Evolutionary conservation across 106 monocot species (phyloP).

Genomic region (Dendrobium huoshanense): DNA sequence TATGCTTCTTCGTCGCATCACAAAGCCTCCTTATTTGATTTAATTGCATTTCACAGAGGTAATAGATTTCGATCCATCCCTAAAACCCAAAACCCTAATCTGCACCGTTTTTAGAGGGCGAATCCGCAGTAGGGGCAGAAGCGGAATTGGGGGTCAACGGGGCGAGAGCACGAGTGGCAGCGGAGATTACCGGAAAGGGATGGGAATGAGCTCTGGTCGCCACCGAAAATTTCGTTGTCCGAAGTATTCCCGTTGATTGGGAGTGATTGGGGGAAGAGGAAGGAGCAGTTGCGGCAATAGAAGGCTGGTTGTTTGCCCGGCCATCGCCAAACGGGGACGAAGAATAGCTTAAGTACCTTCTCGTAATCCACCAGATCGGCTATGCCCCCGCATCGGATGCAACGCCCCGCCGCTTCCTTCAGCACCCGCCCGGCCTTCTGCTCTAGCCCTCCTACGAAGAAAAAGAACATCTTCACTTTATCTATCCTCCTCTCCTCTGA

Average conservation of each 20-base stretch:
- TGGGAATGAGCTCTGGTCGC: slow-evolving; percentile 4
- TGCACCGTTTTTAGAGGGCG: background rate
- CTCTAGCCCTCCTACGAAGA: slow-evolving; percentile 56
- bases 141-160: slow-evolving; percentile 20
- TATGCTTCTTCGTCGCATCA: too few species aligned
- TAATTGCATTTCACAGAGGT: too few species aligned
- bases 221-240: background rate
- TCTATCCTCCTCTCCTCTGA: background rate
- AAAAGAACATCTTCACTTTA: slow-evolving; percentile 39
- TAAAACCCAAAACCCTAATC: background rate
- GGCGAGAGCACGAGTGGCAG: slow-evolving; percentile 40
- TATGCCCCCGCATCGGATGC: slow-evolving; percentile 46
- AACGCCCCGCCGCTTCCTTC: slow-evolving; percentile 29
- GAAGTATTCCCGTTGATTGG: background rate
- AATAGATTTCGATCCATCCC: too few species aligned
- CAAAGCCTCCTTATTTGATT: too few species aligned
- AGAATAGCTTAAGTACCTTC: slow-evolving; percentile 68
- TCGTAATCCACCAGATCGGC: slow-evolving; percentile 49
- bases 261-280: slow-evolving; percentile 33
- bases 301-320: slow-evolving; percentile 19
- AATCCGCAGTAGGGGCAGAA: slow-evolving; percentile 22
- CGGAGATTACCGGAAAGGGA: background rate
- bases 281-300: slow-evolving; percentile 31
- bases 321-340: slow-evolving; percentile 67
- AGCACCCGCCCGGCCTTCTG: slow-evolving; percentile 42